phyloP scores from a whole-genome alignment of 1,284 basidiomycete species.

The Ceratobasidium sp. region DNA sequence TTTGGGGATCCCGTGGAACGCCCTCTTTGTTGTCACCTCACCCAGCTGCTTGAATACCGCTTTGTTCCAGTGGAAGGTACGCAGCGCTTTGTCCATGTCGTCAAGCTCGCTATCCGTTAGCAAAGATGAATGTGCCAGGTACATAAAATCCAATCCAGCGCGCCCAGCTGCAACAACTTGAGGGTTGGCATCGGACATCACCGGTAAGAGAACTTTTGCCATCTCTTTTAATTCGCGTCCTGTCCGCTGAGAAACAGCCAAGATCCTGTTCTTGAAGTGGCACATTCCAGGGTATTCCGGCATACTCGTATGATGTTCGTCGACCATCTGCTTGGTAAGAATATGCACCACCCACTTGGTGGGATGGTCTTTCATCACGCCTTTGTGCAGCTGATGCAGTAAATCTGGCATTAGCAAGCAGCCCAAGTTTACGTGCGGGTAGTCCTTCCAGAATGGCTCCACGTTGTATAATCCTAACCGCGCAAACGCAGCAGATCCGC shows the following conservation, averaged over 20 bases:
- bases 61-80: slow-evolving; percentile 55
- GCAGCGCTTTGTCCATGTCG: slow-evolving; percentile 53
- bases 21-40: slow-evolving; percentile 47
- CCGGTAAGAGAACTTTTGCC: slow-evolving; percentile 55
- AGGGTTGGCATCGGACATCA: slow-evolving; percentile 49
- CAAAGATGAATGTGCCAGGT: slow-evolving; percentile 23
- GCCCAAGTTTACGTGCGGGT: slow-evolving; percentile 84
- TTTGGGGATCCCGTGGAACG: slow-evolving; percentile 60
- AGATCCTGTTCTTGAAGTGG: slow-evolving; percentile 18
- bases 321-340: slow-evolving; percentile 30
- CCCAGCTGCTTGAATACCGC: slow-evolving; percentile 56
- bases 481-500: not conserved
- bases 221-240: slow-evolving; percentile 57
- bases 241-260: slow-evolving; percentile 54
- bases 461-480: too few species aligned
- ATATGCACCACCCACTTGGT: slow-evolving; percentile 47
- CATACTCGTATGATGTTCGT: slow-evolving; percentile 30
- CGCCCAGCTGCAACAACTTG: slow-evolving; percentile 48
- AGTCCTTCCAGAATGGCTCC: slow-evolving; percentile 62
- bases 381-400: slow-evolving; percentile 56
- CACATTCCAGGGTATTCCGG: not conserved
- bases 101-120: slow-evolving; percentile 55
- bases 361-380: slow-evolving; percentile 49
- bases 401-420: slow-evolving; percentile 64
- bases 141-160: slow-evolving; percentile 58